Conservation (phyloP, 2,329 filamentous ascomycete genomes). For the Apiospora saccharicola region DNA sequence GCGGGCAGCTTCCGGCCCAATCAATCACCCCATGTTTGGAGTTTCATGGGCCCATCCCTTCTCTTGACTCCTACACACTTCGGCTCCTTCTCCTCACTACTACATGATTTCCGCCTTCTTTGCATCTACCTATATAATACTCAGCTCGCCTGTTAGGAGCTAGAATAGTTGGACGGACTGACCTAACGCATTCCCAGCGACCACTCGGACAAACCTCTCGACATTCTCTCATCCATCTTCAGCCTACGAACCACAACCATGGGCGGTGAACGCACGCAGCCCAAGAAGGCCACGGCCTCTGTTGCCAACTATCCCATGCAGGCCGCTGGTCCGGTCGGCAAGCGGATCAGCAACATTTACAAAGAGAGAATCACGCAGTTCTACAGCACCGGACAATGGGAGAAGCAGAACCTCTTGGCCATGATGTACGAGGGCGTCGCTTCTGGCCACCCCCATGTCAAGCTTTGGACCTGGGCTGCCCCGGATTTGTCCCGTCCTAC, state of each 20-base stretch:
- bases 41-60: not conserved
- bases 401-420: constrained; percentile 74
- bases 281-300: constrained; percentile 48
- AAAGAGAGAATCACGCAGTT: constrained; percentile 84
- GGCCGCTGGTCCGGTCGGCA: constrained; percentile 67
- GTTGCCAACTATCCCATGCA: constrained; percentile 57
- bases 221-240: constrained; percentile 2
- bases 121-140: not conserved
- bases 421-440: constrained; percentile 75
- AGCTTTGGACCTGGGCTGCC: constrained; percentile 86
- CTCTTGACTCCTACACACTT: not conserved
- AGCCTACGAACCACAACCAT: constrained; percentile 45
- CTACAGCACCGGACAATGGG: constrained; percentile 80
- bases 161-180: not conserved
- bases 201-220: not conserved
- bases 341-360: constrained; percentile 87
- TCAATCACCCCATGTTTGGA: not conserved
- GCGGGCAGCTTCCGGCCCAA: not conserved
- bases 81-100: not conserved
- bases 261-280: constrained; percentile 57
- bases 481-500: constrained; percentile 80
- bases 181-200: constrained; percentile 1
- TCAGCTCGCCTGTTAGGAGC: not conserved
- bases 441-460: constrained; percentile 77
- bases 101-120: not conserved